phyloP scores from a whole-genome alignment of 2,329 filamentous ascomycete species.

The Scedosporium minutisporum region DNA sequence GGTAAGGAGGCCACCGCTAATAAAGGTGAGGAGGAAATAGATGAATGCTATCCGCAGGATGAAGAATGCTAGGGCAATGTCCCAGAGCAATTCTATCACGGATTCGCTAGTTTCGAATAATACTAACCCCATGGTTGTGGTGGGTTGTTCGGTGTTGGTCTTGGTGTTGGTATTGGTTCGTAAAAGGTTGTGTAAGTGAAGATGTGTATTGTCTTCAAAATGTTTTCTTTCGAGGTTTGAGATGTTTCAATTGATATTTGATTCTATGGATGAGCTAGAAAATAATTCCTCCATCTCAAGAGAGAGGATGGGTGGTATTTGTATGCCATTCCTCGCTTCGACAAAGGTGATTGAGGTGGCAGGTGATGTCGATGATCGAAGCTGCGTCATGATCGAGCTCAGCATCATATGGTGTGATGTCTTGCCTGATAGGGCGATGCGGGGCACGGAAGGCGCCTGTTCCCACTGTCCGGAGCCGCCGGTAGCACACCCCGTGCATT shows the following conservation, averaged over 20 bases:
- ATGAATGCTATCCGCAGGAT: conserved; percentile 20
- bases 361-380: background rate
- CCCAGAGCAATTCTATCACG: conserved; percentile 27
- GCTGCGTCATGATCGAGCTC: no score
- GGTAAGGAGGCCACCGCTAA: conserved; percentile 12
- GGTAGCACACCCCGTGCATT: background rate
- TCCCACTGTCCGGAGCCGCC: background rate
- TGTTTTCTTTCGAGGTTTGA: background rate
- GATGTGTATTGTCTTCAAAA: background rate
- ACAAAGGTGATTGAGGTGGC: background rate
- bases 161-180: background rate
- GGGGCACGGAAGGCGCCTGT: background rate
- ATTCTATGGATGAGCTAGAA: background rate
- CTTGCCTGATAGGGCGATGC: background rate
- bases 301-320: background rate
- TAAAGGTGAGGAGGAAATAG: conserved; percentile 20
- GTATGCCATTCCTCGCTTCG: background rate
- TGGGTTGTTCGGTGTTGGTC: background rate
- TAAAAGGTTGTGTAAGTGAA: background rate
- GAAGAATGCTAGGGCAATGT: conserved; percentile 25
- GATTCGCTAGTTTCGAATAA: conserved; percentile 22
- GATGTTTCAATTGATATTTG: background rate
- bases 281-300: background rate
- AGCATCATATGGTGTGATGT: no score
- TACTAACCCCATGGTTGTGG: conserved; percentile 2